Evolutionary conservation across 495 filamentous ascomycete genomes (phyloP).

Genomic region (Talaromyces ruber): DNA sequence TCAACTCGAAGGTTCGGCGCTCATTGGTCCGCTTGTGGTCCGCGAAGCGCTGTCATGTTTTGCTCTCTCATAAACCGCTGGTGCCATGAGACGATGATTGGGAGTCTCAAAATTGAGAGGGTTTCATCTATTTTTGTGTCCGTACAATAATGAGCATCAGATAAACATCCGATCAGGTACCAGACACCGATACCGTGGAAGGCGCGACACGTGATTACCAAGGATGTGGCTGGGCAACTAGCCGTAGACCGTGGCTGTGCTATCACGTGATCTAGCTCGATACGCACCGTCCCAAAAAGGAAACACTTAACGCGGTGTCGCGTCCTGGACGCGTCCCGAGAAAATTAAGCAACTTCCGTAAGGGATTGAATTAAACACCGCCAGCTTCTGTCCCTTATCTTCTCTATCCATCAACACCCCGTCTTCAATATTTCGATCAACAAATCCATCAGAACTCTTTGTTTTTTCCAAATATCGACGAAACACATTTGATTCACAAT

Average conservation of each 20-base stretch:
- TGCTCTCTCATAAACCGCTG: neutral
- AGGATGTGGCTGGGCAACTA: neutral
- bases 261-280: neutral
- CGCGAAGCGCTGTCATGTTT: neutral
- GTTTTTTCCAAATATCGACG: neutral
- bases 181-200: neutral
- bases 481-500: slow-evolving; percentile 15
- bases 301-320: slow-evolving; percentile 32
- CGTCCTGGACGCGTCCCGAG: slow-evolving; percentile 22
- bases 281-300: slow-evolving; percentile 3
- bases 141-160: neutral
- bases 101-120: neutral
- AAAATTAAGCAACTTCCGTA: neutral
- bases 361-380: neutral
- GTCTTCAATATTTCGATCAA: neutral
- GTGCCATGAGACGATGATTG: neutral
- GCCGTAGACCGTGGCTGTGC: neutral
- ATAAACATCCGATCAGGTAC: neutral
- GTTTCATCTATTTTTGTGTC: neutral
- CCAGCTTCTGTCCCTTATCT: neutral
- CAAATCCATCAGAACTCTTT: slow-evolving; percentile 4
- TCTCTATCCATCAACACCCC: neutral
- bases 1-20: neutral
- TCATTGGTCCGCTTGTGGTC: neutral
- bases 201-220: neutral